Evolutionary conservation across 768 basidiomycete genomes (phyloP).

Genomic region (Kwoniella heveanensis): DNA sequence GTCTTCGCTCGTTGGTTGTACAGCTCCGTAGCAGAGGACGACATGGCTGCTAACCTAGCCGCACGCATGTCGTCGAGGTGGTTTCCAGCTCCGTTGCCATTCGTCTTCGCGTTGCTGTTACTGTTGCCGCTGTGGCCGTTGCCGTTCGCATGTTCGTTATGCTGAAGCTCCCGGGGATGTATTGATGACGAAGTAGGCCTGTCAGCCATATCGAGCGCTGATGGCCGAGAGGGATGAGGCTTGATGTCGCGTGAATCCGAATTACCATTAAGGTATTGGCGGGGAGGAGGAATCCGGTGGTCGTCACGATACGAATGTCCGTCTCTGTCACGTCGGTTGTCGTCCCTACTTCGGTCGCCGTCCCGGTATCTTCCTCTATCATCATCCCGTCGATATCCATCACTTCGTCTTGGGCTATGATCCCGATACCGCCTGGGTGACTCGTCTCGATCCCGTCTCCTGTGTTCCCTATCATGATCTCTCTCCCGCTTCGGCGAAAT

Average conservation of each 20-base stretch:
- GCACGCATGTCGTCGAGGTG: slow-evolving; percentile 61
- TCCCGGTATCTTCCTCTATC: slow-evolving; percentile 17
- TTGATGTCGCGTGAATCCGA: slow-evolving; percentile 58
- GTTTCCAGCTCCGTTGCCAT: slow-evolving; percentile 10
- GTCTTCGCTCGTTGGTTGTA: slow-evolving; percentile 71
- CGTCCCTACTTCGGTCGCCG: slow-evolving; percentile 13
- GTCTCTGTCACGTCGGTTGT: slow-evolving; percentile 13
- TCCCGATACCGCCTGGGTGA: slow-evolving; percentile 18
- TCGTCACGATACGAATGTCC: slow-evolving; percentile 42
- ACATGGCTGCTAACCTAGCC: slow-evolving; percentile 89
- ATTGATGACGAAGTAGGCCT: slow-evolving; percentile 32
- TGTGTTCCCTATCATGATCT: slow-evolving; percentile 16
- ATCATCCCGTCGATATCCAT: slow-evolving; percentile 1
- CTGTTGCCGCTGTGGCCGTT: neutral
- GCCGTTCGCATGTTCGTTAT: slow-evolving; percentile 30
- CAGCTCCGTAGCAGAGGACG: slow-evolving; percentile 69
- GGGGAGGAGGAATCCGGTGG: slow-evolving; percentile 45
- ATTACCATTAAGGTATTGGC: slow-evolving; percentile 32
- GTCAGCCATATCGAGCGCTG: slow-evolving; percentile 43
- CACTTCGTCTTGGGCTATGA: slow-evolving; percentile 12
- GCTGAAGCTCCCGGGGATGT: no score
- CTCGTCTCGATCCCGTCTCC: slow-evolving; percentile 6
- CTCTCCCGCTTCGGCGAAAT: slow-evolving; percentile 34
- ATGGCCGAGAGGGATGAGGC: slow-evolving; percentile 54
- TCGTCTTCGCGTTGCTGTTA: neutral